phyloP scores from a whole-genome alignment of 805 yeast species.

The Suhomyces vadensis region DNA sequence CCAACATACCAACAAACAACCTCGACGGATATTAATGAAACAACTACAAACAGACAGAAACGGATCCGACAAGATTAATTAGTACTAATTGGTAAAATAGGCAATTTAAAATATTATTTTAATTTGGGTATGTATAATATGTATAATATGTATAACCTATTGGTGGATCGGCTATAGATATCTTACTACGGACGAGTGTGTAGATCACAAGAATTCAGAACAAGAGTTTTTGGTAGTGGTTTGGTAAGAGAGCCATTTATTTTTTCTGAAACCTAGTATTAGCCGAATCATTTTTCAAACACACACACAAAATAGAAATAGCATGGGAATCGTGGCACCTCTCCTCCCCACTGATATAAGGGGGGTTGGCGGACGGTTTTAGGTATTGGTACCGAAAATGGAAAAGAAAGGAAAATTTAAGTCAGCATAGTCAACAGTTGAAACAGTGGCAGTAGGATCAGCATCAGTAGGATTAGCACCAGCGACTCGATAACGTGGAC shows the following conservation, averaged over 20 bases:
- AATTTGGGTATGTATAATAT: not conserved
- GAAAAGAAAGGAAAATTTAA: no score
- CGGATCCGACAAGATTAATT: not conserved
- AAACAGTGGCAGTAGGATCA: no score
- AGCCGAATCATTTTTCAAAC: constrained; percentile 5
- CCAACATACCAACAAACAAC: no score
- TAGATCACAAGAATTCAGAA: no score
- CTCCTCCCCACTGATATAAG: constrained; percentile 1
- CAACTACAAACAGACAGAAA: no score
- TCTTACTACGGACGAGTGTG: not conserved
- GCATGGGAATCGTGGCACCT: constrained; percentile 3
- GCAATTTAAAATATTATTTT: not conserved
- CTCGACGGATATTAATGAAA: no score
- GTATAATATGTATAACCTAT: not conserved
- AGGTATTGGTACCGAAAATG: not conserved
- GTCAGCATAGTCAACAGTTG: no score
- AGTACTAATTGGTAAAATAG: not conserved
- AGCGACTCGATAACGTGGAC: no score
- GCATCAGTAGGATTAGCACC: no score
- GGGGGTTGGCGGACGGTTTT: not conserved
- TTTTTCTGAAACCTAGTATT: not conserved
- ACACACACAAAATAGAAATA: constrained; percentile 3
- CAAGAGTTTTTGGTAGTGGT: not conserved
- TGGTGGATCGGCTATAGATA: constrained; percentile 1
- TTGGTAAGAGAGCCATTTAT: not conserved